phyloP scores from a whole-genome alignment of 495 filamentous ascomycete species.

The Penicillium soppii region DNA sequence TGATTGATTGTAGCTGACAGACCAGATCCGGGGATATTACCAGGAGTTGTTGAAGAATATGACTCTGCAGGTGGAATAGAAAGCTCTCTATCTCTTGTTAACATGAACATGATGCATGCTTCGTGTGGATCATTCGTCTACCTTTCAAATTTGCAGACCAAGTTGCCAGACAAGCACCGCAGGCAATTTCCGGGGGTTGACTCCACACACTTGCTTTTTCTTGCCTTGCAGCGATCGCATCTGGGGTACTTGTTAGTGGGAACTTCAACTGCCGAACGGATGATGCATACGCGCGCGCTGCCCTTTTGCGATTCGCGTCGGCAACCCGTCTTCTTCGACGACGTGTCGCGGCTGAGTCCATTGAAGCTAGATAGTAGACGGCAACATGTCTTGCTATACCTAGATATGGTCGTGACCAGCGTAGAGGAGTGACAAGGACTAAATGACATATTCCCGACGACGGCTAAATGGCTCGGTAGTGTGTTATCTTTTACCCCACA shows the following conservation, averaged over 20 bases:
- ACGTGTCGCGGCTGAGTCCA: not conserved
- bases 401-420: too few relatives aligned
- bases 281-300: slow-evolving; percentile 17
- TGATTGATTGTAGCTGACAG: not conserved
- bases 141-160: slow-evolving; percentile 16
- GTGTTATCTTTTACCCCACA: too few relatives aligned
- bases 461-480: too few relatives aligned
- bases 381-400: not conserved
- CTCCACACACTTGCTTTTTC: slow-evolving; percentile 24
- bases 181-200: slow-evolving; percentile 11
- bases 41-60: not conserved
- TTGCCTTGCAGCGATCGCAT: slow-evolving; percentile 17
- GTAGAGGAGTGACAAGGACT: too few relatives aligned
- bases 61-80: not conserved
- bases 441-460: too few relatives aligned
- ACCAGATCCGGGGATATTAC: not conserved
- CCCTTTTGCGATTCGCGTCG: slow-evolving; percentile 23
- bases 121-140: not conserved
- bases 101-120: not conserved
- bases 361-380: not conserved
- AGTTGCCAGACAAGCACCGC: slow-evolving; percentile 12
- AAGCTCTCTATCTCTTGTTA: slow-evolving; percentile 4
- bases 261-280: not conserved
- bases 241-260: slow-evolving; percentile 6
- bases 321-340: slow-evolving; percentile 13